These are phyloP conservation scores for Kingdonia uniflora DNA, from an alignment of 164 flowering plant species.

Conservation along the genomic window DNA sequence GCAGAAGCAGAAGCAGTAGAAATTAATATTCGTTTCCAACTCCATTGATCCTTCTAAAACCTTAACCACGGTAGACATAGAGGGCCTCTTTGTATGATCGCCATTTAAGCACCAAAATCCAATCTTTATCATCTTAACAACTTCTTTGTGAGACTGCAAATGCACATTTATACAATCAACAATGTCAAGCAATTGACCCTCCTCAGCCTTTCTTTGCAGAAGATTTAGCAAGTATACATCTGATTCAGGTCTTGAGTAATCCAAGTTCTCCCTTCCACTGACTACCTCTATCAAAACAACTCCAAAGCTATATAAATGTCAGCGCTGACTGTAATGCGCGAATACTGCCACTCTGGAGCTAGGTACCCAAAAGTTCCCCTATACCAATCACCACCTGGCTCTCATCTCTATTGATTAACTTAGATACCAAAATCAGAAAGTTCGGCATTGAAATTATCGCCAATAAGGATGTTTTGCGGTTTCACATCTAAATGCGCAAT, in stretches of 20 bases:
- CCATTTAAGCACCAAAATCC: not conserved
- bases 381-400: not conserved
- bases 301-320: not conserved
- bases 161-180: not conserved
- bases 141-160: not conserved
- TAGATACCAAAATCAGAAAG: not conserved
- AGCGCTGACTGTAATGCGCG: not conserved
- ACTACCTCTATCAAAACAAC: not conserved
- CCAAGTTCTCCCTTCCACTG: not conserved
- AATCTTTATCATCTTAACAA: not conserved
- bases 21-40: not conserved
- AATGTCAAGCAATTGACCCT: not conserved
- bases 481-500: slow-evolving; percentile 1
- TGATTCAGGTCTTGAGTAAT: slow-evolving; percentile 1
- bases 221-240: not conserved
- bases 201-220: not conserved
- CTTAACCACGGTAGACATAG: slow-evolving; percentile 1
- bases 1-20: too few relatives aligned
- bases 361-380: not conserved
- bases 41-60: not conserved
- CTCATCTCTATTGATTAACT: not conserved
- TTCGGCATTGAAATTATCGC: not conserved
- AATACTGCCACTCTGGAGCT: not conserved
- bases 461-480: slow-evolving; percentile 1
- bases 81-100: not conserved